Evolutionary conservation across 2,329 filamentous ascomycete genomes (phyloP), one percentile per base, ranked within the genome.

Genomic region (Rhytidhysteron rufulum): DNA sequence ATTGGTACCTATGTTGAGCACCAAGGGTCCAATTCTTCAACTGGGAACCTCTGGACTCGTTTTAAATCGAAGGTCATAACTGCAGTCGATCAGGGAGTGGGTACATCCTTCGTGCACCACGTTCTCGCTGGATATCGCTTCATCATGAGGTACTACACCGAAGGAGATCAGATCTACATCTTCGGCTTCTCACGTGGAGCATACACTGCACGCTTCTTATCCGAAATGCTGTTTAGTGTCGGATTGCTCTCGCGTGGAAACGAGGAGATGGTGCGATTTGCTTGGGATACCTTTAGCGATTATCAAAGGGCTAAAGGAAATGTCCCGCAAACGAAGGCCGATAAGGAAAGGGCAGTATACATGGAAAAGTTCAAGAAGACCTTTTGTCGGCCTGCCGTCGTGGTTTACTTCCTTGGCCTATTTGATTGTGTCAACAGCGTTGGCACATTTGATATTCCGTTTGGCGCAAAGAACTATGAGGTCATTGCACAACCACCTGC

Each of bases 281-380:
- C 50, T 11, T 55, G 44, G 27, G 36, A 48, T n/a, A 36, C 44
- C 3, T 54, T 47, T 31, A 34, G 34, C 11, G 41, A 48, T 5
- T 49, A 38, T 15, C 45, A 51, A 32, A 40, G 40, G 24, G n/a
- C 41, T 2, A 34, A 29, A 13, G 37, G 34, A 15, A 43, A 44
- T 32, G 31, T 17, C 3, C 41, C 38, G 6, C 29, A 40, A 24
- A 32, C 40, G 55, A 68, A 67, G 36, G 57, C 70, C 41, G 65
- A 71, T 40, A 53, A 57, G 1, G 39, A 47, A 3, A 44, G 61
- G 10, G 66, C 65, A 8, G 63, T 60, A 60, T 55, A 61, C 34
- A 66, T 68, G 59, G 67, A 62, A 4, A 62, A 69, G 8, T 72
- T 72, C 60, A 72, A 69, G 45, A 56, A 54, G 31, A 71, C 70